Percentiles rank a stretch among this genome's conserved stretches.
Evolutionary conservation across 345 rosid genomes (phyloP).

Genomic region (Tarenaya hassleriana): DNA sequence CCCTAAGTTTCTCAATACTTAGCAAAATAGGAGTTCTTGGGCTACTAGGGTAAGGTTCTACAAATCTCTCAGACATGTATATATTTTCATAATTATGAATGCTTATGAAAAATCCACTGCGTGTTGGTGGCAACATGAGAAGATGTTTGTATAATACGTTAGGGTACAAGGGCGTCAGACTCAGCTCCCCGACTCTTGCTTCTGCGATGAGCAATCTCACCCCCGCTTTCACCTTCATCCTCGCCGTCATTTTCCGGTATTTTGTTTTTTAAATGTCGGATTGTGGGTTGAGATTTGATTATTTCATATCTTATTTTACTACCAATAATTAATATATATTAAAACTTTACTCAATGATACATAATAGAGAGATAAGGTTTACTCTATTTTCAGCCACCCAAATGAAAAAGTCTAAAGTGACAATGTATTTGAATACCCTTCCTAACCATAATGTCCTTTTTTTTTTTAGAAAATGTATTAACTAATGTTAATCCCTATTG

Average conservation of each 20-base stretch:
- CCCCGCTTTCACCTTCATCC: conserved; percentile 54
- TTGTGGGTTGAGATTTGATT: too few species aligned
- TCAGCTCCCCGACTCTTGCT: conserved; percentile 50
- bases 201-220: conserved; percentile 55
- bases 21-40: conserved; percentile 24
- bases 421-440: too few species aligned
- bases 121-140: conserved; percentile 5
- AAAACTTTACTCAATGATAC: too few species aligned
- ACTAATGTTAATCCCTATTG: not conserved
- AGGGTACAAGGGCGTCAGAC: conserved; percentile 43
- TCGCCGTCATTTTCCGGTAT: conserved; percentile 52
- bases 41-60: conserved; percentile 23
- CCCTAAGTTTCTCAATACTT: conserved; percentile 22
- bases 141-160: conserved; percentile 33
- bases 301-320: too few species aligned
- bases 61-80: not conserved
- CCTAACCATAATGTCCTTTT: too few species aligned
- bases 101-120: too few species aligned
- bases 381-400: too few species aligned
- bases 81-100: not conserved
- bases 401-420: too few species aligned
- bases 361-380: too few species aligned
- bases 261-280: too few species aligned
- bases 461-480: too few species aligned
- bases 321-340: too few species aligned